These are phyloP conservation scores for Metschnikowia sp. DNA, from an alignment of 805 yeast species.

Conservation along the genomic window DNA sequence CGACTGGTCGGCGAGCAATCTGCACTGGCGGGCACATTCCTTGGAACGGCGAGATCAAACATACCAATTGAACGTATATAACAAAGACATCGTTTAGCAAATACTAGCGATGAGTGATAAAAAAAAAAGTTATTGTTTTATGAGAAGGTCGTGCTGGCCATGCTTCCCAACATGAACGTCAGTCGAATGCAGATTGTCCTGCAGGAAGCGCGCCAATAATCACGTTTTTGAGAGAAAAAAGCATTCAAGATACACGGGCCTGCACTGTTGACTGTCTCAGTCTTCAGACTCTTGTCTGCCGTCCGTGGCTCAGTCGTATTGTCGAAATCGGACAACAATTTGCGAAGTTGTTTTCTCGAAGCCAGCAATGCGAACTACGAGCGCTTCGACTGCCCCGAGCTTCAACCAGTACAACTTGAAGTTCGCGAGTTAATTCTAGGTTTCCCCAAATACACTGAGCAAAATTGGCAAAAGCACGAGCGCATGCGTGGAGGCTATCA, in stretches of 20 bases:
- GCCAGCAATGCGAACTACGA: not conserved
- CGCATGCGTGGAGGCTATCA: constrained; percentile 76
- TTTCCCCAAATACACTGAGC: constrained; percentile 53
- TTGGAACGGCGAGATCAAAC: constrained; percentile 12
- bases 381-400: not conserved
- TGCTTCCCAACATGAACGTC: not conserved
- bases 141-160: constrained; percentile 6
- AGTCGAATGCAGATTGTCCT: constrained; percentile 2
- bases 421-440: not conserved
- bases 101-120: no score
- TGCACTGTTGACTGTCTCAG: no score
- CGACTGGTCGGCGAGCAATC: no score
- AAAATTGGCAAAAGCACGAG: constrained; percentile 75
- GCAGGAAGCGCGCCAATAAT: constrained; percentile 1
- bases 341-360: not conserved
- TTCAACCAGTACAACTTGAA: not conserved
- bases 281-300: not conserved
- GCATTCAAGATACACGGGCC: no score
- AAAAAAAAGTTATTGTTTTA: not conserved
- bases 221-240: not conserved
- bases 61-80: constrained; percentile 40
- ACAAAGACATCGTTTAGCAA: constrained; percentile 25
- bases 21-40: no score
- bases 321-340: not conserved
- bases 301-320: not conserved